Evolutionary conservation across 2,329 filamentous ascomycete genomes (phyloP).

Genomic region (Aspergillus proliferans): DNA sequence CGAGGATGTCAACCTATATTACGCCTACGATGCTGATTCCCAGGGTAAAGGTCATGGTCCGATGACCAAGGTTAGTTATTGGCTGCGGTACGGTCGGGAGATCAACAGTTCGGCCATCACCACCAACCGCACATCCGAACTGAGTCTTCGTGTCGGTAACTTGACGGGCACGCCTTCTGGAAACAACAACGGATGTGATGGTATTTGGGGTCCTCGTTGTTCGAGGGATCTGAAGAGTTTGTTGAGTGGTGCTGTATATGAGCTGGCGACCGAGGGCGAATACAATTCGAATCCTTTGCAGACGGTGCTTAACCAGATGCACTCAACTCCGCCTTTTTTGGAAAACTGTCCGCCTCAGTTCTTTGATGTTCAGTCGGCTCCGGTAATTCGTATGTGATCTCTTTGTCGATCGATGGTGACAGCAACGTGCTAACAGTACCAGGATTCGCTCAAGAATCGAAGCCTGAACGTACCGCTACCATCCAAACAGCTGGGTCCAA

Average conservation of each 20-base stretch:
- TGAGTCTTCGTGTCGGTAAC: conserved; percentile 32
- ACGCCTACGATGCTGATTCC: conserved; percentile 28
- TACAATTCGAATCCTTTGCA: conserved; percentile 26
- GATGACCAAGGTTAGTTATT: conserved; percentile 32
- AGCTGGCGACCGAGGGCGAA: conserved; percentile 18
- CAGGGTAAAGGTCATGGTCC: conserved; percentile 26
- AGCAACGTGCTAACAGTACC: conserved; percentile 1
- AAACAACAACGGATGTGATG: conserved; percentile 32
- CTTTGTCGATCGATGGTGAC: conserved; percentile 1
- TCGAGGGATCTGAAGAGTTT: conserved; percentile 24
- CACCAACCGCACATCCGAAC: conserved; percentile 31
- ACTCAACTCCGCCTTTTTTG: conserved; percentile 15
- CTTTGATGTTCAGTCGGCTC: conserved; percentile 28
- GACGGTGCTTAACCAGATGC: conserved; percentile 24
- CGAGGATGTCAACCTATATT: conserved; percentile 28
- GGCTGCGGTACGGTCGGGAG: conserved; percentile 28
- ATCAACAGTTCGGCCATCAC: conserved; percentile 22
- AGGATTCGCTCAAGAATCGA: conserved; percentile 30
- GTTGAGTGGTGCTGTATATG: conserved; percentile 23
- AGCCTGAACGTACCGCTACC: conserved; percentile 17
- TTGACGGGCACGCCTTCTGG: conserved; percentile 29
- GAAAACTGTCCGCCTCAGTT: conserved; percentile 24
- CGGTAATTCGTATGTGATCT: conserved; percentile 24
- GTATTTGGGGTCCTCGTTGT: conserved; percentile 30
- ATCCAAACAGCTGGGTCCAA: conserved; percentile 25